Base-by-base conservation (phyloP, 2,329 filamentous ascomycete genomes). In the Colletotrichum agaves region DNA sequence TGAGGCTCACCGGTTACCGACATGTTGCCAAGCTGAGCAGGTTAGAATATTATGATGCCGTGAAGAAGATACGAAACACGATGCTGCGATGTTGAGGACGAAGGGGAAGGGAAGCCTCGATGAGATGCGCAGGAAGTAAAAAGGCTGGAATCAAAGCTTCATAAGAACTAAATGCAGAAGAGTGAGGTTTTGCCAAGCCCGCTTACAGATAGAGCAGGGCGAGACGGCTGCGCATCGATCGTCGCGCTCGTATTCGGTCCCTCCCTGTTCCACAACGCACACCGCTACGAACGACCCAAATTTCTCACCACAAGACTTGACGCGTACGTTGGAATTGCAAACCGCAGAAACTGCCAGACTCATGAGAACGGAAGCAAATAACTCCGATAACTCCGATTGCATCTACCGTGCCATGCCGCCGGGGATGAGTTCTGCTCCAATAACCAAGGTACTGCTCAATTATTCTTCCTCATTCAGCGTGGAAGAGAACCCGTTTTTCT, bases 181-280 rank as follows among this genome's bases (percentile, higher is more conserved):
- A 55, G 5, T n/a, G 19, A 56, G 3, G 17, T 15, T 17, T 37
- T n/a, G 7, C 17, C 37, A 39, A 15, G 35, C 21, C 52, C 52
- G 15, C 33, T 53, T n/a, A 23, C n/a, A 37, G 50, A n/a, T 35
- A 53, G n/a, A 53, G 50, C 3, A 53, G 50, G 50, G 33, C 33
- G 19, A 43, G 27, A 33, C 47, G 53, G 61, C 61, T 13, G 41
- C 33, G 61, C 61, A 52, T 53, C 52, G 61, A 58, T 53, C 46
- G 53, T 58, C 61, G 46, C 15, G 15, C 46, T 33, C 23, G 35
- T 52, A 43, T 31, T 64, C 60, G 64, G 64, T 60, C 60, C 64
- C 64, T 67, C 64, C 53, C 64, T 58, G 37, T 47, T n/a, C 33
- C 50, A 33, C 21, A 35, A 46, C 35, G 33, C n/a, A 31, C 23